These are phyloP conservation scores for Allium sativum DNA, from an alignment of 106 monocot species.

Conservation along the genomic window DNA sequence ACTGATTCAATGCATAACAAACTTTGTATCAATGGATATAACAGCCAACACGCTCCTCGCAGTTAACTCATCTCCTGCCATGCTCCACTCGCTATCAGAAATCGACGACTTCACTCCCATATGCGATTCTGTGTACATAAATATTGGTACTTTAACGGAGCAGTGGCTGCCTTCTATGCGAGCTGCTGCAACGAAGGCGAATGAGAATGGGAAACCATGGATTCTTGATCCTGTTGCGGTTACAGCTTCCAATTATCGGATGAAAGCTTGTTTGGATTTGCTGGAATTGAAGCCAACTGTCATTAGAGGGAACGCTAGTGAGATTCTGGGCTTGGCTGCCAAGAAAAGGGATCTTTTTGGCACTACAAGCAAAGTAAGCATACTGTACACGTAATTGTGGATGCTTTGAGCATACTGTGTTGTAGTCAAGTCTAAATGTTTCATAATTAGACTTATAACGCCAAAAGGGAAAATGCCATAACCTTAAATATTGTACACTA, in stretches of 20 bases:
- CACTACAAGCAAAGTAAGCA: conserved; percentile 24
- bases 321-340: conserved; percentile 59
- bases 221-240: conserved; percentile 94
- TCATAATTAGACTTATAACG: no score
- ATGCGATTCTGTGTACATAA: conserved; percentile 53
- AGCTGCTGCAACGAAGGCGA: conserved; percentile 44
- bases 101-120: conserved; percentile 71
- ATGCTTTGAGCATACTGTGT: no score
- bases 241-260: conserved; percentile 57
- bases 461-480: no score
- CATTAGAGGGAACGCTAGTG: conserved; percentile 74
- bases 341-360: conserved; percentile 15
- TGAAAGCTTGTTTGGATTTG: conserved; percentile 51
- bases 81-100: conserved; percentile 71
- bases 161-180: conserved; percentile 71
- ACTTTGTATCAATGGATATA: conserved; percentile 90
- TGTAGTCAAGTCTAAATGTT: no score
- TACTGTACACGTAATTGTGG: no score
- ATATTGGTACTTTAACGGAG: conserved; percentile 73
- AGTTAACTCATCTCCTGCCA: conserved; percentile 82
- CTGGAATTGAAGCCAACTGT: conserved; percentile 37
- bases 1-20: conserved; percentile 88
- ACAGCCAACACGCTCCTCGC: conserved; percentile 83
- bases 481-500: no score
- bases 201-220: conserved; percentile 39